Base-by-base conservation (phyloP, 805 yeast species). In the Maudiozyma barnettii region DNA sequence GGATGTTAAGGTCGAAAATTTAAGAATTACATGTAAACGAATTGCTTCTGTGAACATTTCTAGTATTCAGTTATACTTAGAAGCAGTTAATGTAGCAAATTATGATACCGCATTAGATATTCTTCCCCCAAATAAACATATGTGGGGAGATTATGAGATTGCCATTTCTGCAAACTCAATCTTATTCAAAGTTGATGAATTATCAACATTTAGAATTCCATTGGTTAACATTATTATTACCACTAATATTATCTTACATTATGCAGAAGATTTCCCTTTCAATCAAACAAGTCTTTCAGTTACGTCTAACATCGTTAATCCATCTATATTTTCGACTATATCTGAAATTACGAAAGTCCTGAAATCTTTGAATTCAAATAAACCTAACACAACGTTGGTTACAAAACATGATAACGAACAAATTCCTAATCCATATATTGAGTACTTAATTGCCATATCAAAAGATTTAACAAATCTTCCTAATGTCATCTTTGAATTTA, bases 1-100 rank as follows among this genome's bases (percentile, higher is more conserved):
- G 19, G 68, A 64, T 46, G 42, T 64, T 2, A 63, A 65, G 41
- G 44, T 66, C 6, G 67, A 64, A 49, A 60, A 63, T 44, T 45
- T 64, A 3, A 52, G 43, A 13, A 13, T 66, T 2, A 45, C 44
- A 1, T 52, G 58, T 31, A 43, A 52, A 3, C 41, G 54, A 16
- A 23, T 49, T 8, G 29, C 53, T 8, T 44, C 47, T 3, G 30
- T 65, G 8, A 53, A 49, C 19, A 50, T 61, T 35, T 64, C 68
- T 5, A 58, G 62, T 36, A 49, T 60, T 8, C 61, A 57, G 33
- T 38, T 63, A 18, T 52, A 56, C 36, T 13, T 57, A n/a, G 60
- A 59, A 45, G 51, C 61, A 5, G 53, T 61, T 6, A 46, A 49
- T 37, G 48, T 51, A 3, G 49, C 53, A 29, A 54, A 56, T 37